Percentiles rank a stretch among this genome's conserved stretches.
Evolutionary conservation across 2,329 filamentous ascomycete species (phyloP).

Genomic region (Canariomyces notabilis): DNA sequence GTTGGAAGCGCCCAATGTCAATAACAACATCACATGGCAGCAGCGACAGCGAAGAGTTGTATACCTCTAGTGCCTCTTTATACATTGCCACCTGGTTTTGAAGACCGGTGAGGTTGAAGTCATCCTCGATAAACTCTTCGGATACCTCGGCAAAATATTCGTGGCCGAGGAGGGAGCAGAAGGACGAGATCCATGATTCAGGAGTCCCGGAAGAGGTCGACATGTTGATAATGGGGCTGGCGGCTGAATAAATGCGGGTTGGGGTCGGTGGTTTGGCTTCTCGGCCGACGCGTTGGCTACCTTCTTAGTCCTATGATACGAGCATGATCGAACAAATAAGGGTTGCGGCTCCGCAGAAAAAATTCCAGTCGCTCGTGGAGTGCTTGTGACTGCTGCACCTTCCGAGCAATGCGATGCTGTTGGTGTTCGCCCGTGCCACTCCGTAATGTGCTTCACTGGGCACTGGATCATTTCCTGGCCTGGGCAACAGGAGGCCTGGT

Average conservation of each 20-base stretch:
- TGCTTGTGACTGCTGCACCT: neutral
- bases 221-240: constrained; percentile 36
- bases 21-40: constrained; percentile 1
- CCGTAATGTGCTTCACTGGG: neutral
- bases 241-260: constrained; percentile 11
- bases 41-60: constrained; percentile 4
- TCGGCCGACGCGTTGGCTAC: constrained; percentile 17
- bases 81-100: constrained; percentile 97
- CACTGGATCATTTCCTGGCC: neutral
- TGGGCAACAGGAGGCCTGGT: neutral
- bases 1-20: constrained; percentile 17
- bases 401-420: neutral
- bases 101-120: constrained; percentile 96
- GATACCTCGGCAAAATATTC: constrained; percentile 99
- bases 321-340: constrained; percentile 18
- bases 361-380: neutral
- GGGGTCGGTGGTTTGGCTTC: constrained; percentile 4
- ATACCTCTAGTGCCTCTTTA: constrained; percentile 88
- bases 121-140: constrained; percentile 99
- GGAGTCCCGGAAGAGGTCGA: constrained; percentile 56
- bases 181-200: constrained; percentile 97
- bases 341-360: constrained; percentile 1
- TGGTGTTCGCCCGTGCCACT: neutral
- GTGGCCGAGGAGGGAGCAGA: constrained; percentile 90
- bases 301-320: constrained; percentile 16